These are phyloP conservation scores for Syzygium jambos DNA, from an alignment of 345 rosid species.

Conservation along the genomic window DNA sequence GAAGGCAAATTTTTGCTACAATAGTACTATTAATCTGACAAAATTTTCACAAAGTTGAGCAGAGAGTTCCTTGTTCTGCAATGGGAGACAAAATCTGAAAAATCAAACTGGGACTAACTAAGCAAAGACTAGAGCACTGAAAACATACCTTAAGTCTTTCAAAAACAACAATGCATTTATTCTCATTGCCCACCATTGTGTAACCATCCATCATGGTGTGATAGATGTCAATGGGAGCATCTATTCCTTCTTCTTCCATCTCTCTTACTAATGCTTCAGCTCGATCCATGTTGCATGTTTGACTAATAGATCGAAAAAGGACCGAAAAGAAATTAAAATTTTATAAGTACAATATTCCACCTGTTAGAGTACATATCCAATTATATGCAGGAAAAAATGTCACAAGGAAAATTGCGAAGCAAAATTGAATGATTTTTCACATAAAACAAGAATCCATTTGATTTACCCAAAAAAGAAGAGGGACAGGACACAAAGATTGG, in stretches of 20 bases:
- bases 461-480: neutral
- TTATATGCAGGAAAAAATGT: neutral
- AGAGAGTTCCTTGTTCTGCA: neutral
- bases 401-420: neutral
- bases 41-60: neutral
- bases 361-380: neutral
- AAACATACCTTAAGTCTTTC: conserved; percentile 73
- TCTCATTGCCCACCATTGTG: conserved; percentile 67
- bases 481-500: neutral
- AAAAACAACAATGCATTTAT: conserved; percentile 81
- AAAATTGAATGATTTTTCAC: neutral
- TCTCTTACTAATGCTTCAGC: conserved; percentile 88
- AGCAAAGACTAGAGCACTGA: neutral
- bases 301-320: conserved; percentile 31
- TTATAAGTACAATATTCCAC: neutral
- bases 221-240: conserved; percentile 84
- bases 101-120: neutral
- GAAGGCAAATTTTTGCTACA: neutral
- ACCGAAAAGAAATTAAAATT: neutral
- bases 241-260: conserved; percentile 97
- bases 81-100: neutral
- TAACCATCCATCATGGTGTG: conserved; percentile 99
- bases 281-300: conserved; percentile 61
- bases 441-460: neutral
- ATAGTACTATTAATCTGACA: neutral